A percentile compares a stretch with the other conserved stretches of the same genome.
Evolutionary conservation across 257 asterid genomes (phyloP).

Genomic region (Solanum arcanum): DNA sequence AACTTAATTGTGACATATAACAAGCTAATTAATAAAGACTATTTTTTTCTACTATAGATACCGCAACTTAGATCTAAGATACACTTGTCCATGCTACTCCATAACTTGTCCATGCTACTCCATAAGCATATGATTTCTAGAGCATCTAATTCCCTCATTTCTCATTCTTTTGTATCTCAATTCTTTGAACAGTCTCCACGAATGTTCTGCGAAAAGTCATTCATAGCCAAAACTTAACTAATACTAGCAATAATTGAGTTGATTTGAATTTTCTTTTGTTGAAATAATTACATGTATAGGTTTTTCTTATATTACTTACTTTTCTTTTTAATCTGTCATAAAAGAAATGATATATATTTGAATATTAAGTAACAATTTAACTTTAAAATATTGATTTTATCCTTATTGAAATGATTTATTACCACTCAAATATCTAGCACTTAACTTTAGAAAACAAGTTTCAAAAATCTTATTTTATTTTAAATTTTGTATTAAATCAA

Average conservation of each 20-base stretch:
- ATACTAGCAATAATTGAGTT: background rate
- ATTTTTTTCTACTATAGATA: background rate
- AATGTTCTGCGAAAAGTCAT: conserved; percentile 27
- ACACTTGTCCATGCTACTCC: background rate
- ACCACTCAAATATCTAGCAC: background rate
- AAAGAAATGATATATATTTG: background rate
- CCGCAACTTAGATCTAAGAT: background rate
- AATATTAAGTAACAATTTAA: too few species aligned
- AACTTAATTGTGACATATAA: background rate
- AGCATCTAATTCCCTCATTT: background rate
- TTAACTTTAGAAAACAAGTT: background rate
- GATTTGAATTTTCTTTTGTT: background rate
- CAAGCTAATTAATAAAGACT: background rate
- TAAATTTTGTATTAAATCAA: background rate
- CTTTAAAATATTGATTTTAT: too few species aligned
- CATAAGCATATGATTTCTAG: background rate
- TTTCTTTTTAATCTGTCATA: background rate
- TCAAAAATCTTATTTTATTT: background rate
- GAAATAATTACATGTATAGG: background rate
- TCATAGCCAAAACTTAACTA: background rate
- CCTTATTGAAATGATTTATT: background rate
- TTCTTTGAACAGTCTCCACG: conserved; percentile 36
- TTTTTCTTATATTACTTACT: background rate
- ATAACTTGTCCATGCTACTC: background rate
- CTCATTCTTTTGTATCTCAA: conserved; percentile 32